A percentile compares a stretch with the other conserved stretches of the same genome.
Evolutionary conservation across 2,329 filamentous ascomycete species (phyloP).

Genomic region (Monilinia polystroma): DNA sequence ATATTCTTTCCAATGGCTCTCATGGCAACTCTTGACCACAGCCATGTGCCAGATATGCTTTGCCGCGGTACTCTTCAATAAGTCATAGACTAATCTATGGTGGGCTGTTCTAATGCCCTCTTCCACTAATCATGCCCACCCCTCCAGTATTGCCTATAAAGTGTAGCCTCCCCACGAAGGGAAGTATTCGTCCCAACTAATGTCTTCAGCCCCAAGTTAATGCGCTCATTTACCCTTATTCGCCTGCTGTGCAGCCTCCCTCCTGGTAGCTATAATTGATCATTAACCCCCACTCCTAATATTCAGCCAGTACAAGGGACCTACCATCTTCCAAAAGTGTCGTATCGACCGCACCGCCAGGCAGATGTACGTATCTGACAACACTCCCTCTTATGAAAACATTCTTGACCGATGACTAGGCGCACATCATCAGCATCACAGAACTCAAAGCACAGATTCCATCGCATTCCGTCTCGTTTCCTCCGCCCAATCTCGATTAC

Average conservation of each 20-base stretch:
- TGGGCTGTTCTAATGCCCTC: background rate
- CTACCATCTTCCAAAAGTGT: slow-evolving; percentile 68
- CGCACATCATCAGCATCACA: slow-evolving; percentile 24
- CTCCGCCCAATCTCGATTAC: slow-evolving; percentile 26
- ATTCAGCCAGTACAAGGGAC: slow-evolving; percentile 26
- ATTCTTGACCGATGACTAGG: slow-evolving; percentile 69
- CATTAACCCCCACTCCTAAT: slow-evolving; percentile 24
- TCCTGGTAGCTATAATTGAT: slow-evolving; percentile 31
- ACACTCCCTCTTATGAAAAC: slow-evolving; percentile 75
- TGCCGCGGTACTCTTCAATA: background rate
- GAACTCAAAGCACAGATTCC: background rate
- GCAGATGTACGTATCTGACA: slow-evolving; percentile 71
- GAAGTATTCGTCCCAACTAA: background rate
- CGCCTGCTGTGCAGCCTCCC: slow-evolving; percentile 51
- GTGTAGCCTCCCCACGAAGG: background rate
- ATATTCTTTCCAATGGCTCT: background rate
- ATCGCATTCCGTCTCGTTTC: slow-evolving; percentile 1
- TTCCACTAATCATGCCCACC: background rate
- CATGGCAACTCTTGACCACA: background rate
- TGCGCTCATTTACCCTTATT: slow-evolving; percentile 48
- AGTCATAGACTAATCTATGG: background rate
- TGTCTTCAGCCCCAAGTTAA: background rate
- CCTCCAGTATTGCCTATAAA: slow-evolving; percentile 1
- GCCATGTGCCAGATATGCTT: background rate
- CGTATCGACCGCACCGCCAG: slow-evolving; percentile 65